Evolutionary conservation across 2,329 filamentous ascomycete genomes (phyloP).

Genomic region (Pezicula radicicola): DNA sequence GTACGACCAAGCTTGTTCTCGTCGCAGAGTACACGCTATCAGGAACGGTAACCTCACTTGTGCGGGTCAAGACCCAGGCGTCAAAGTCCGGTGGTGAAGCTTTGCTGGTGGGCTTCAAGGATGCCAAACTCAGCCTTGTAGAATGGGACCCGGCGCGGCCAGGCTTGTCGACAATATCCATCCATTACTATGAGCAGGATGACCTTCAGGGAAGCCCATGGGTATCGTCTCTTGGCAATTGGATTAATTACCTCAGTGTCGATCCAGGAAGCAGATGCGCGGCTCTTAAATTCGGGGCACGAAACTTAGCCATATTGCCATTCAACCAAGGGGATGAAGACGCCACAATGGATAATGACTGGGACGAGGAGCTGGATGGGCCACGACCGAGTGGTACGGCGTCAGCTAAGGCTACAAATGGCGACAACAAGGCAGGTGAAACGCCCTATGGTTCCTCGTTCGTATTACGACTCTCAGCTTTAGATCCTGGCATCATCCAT

Average conservation of each 20-base stretch:
- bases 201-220: constrained; percentile 81
- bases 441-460: constrained; percentile 89
- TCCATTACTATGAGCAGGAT: constrained; percentile 97
- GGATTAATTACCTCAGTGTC: constrained; percentile 77
- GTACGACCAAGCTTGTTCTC: constrained; percentile 76
- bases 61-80: constrained; percentile 68
- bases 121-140: constrained; percentile 88
- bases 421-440: constrained; percentile 30
- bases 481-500: constrained; percentile 84
- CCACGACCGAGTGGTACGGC: constrained; percentile 50
- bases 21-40: constrained; percentile 80
- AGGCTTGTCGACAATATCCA: constrained; percentile 82
- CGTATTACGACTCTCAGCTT: constrained; percentile 82
- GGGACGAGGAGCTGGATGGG: constrained; percentile 78
- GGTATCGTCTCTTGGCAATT: constrained; percentile 71
- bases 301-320: constrained; percentile 89
- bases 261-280: constrained; percentile 93
- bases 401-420: constrained; percentile 28
- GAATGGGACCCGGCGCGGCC: constrained; percentile 87
- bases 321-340: constrained; percentile 86
- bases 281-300: constrained; percentile 84
- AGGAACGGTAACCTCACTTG: constrained; percentile 81
- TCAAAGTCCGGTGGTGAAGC: constrained; percentile 81
- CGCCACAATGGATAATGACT: constrained; percentile 79
- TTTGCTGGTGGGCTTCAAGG: constrained; percentile 78